These are phyloP conservation scores for Agaricus sinodeliciosus DNA, from an alignment of 768 basidiomycete species.

Conservation along the genomic window DNA sequence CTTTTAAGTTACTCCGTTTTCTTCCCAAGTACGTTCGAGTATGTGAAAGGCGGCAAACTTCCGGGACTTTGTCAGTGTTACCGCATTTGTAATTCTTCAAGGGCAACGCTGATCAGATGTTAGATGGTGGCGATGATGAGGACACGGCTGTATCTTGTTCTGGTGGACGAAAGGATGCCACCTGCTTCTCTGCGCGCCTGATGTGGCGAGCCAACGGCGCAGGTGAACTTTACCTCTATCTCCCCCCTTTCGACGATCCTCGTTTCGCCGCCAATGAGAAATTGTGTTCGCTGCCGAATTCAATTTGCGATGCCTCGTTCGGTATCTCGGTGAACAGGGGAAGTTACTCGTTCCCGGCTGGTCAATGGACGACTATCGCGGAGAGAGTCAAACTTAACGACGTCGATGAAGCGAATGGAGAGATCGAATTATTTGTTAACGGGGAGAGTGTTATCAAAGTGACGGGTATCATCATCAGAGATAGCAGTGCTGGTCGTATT, in stretches of 20 bases:
- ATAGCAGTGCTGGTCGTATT: slow-evolving; percentile 37
- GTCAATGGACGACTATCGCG: slow-evolving; percentile 54
- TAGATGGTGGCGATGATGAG: slow-evolving; percentile 45
- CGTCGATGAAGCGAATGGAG: slow-evolving; percentile 55
- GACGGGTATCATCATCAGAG: slow-evolving; percentile 42
- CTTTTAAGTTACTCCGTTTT: slow-evolving; percentile 50
- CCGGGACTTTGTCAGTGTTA: slow-evolving; percentile 53
- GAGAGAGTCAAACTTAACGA: slow-evolving; percentile 67
- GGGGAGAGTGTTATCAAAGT: slow-evolving; percentile 51
- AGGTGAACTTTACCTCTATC: slow-evolving; percentile 61
- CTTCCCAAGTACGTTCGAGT: slow-evolving; percentile 53
- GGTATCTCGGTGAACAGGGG: slow-evolving; percentile 13
- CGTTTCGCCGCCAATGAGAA: slow-evolving; percentile 35
- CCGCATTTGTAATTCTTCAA: not conserved
- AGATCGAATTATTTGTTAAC: slow-evolving; percentile 52
- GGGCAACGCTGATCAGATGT: not conserved
- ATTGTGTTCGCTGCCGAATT: slow-evolving; percentile 34
- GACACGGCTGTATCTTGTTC: slow-evolving; percentile 44
- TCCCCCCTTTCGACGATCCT: slow-evolving; percentile 35
- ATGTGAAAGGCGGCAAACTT: slow-evolving; percentile 56
- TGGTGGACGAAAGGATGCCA: slow-evolving; percentile 45
- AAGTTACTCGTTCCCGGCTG: slow-evolving; percentile 48
- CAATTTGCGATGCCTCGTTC: slow-evolving; percentile 39
- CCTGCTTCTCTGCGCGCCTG: slow-evolving; percentile 51
- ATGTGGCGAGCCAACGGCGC: slow-evolving; percentile 56